Evolutionary conservation across 345 rosid genomes (phyloP).

Genomic region (Eucalyptus marginata): DNA sequence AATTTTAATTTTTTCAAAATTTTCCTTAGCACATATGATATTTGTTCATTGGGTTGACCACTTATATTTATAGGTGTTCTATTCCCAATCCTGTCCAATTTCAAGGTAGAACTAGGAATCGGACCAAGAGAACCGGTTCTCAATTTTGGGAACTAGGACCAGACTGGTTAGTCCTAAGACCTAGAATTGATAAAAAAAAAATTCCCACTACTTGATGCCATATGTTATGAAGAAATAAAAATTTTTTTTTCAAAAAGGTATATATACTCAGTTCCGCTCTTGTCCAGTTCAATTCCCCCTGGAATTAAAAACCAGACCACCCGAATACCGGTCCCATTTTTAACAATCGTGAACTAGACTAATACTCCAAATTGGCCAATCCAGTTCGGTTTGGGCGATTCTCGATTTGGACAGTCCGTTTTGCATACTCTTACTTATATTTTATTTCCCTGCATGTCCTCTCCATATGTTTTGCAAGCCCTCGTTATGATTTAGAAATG

Average conservation of each 20-base stretch:
- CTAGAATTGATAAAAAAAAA: no score
- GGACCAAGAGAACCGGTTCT: fast-evolving
- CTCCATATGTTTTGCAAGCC: background rate
- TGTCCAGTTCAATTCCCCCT: fast-evolving
- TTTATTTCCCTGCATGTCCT: background rate
- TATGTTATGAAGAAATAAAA: no score
- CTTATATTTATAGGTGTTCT: background rate
- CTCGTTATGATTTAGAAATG: fast-evolving
- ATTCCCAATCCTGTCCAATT: no score
- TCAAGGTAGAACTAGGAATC: no score
- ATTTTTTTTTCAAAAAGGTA: no score
- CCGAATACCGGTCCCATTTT: fast-evolving
- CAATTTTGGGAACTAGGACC: no score
- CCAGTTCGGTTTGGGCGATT: fast-evolving
- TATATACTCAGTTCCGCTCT: fast-evolving
- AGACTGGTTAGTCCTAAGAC: fast-evolving
- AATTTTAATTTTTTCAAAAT: background rate
- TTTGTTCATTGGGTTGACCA: background rate
- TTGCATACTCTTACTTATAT: background rate
- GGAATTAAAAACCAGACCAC: fast-evolving
- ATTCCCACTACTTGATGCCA: no score
- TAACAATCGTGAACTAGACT: no score
- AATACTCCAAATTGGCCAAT: no score
- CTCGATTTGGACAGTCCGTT: fast-evolving
- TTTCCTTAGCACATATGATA: background rate